These are phyloP conservation scores for Gentiana macrophylla DNA, from an alignment of 257 asterid species.

Conservation along the genomic window DNA sequence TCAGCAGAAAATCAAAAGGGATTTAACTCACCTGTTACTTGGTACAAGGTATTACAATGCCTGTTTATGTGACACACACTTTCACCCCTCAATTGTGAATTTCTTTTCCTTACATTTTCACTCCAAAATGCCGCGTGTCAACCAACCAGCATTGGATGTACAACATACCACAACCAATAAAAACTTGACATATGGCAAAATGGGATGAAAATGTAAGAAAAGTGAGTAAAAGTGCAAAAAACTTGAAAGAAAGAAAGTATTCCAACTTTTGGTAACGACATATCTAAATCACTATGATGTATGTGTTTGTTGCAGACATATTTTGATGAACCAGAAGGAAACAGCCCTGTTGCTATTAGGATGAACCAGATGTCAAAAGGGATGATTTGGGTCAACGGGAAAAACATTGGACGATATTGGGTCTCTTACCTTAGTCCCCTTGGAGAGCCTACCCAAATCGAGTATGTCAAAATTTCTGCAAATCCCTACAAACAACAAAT, in stretches of 20 bases:
- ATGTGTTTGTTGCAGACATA: constrained; percentile 26
- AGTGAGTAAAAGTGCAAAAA: background rate
- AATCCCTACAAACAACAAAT: too few species aligned
- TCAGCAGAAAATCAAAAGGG: constrained; percentile 19
- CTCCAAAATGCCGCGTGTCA: too few species aligned
- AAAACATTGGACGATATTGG: constrained; percentile 86
- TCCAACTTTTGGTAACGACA: background rate
- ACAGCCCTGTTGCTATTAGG: constrained; percentile 51
- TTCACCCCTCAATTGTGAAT: background rate
- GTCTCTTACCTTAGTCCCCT: constrained; percentile 60
- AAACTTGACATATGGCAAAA: too few species aligned
- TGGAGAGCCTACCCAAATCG: constrained; percentile 66
- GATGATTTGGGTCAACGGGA: constrained; percentile 80
- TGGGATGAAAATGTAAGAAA: too few species aligned
- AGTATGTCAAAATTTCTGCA: constrained; percentile 29
- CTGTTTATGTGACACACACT: background rate
- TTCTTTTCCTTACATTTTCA: background rate
- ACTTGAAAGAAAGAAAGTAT: background rate
- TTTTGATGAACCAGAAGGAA: constrained; percentile 78
- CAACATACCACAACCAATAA: too few species aligned
- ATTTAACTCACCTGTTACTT: constrained; percentile 41
- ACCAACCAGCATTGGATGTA: too few species aligned
- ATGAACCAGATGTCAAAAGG: constrained; percentile 79
- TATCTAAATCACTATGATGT: background rate
- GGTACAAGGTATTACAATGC: constrained; percentile 67